Conservation (phyloP, 2,329 filamentous ascomycete genomes). For the Fusarium subtropicale region DNA sequence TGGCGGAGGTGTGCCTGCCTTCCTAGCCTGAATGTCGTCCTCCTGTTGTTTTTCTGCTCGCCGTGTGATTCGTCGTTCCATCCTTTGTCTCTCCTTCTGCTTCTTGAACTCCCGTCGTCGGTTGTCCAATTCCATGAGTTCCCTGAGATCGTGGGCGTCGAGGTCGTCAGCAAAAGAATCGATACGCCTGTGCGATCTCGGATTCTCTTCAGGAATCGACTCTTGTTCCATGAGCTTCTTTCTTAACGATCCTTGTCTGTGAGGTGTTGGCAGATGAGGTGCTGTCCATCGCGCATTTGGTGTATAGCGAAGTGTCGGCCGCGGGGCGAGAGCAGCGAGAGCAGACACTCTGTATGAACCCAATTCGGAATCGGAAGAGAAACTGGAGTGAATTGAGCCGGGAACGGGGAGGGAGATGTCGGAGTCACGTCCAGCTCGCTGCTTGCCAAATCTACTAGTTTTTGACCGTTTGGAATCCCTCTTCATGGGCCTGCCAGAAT, state of each 20-base stretch:
- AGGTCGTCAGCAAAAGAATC: conserved; percentile 85
- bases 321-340: conserved; percentile 83
- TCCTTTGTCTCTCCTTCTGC: conserved; percentile 73
- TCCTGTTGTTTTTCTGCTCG: conserved; percentile 74
- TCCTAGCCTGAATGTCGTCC: conserved; percentile 66
- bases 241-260: conserved; percentile 63
- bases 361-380: conserved; percentile 80
- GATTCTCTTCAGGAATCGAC: conserved; percentile 69
- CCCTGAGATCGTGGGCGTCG: conserved; percentile 83
- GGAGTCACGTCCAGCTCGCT: conserved; percentile 72
- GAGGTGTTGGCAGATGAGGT: conserved; percentile 58
- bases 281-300: conserved; percentile 70
- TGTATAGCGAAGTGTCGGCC: conserved; percentile 83
- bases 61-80: conserved; percentile 72
- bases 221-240: conserved; percentile 63
- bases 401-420: conserved; percentile 80
- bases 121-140: conserved; percentile 90
- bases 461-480: conserved; percentile 75
- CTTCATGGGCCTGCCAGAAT: conserved; percentile 69
- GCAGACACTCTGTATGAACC: conserved; percentile 81
- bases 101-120: conserved; percentile 82
- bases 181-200: conserved; percentile 71
- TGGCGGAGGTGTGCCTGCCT: conserved; percentile 63
- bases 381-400: conserved; percentile 79
- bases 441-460: conserved; percentile 60